phyloP scores from a whole-genome alignment of 257 asterid genomes.

The Dorcoceras hygrometricum region DNA sequence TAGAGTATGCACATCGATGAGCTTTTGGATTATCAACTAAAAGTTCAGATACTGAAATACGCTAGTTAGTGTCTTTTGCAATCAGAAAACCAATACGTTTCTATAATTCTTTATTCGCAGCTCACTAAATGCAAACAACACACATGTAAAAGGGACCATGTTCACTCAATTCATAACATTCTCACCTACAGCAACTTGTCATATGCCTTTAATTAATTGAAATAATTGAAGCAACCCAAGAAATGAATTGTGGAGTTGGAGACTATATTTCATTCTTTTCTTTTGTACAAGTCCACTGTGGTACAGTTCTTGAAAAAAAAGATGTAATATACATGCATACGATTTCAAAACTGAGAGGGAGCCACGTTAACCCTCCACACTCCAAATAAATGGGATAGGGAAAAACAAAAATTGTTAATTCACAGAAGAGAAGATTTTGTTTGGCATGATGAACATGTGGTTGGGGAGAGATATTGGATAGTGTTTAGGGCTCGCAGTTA shows the following conservation, averaged over 20 bases:
- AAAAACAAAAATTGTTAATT: neutral
- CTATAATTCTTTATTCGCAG: conserved; percentile 27
- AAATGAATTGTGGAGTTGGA: neutral
- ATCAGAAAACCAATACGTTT: neutral
- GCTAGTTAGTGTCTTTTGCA: conserved; percentile 12
- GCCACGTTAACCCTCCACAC: neutral
- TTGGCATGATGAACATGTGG: conserved; percentile 7
- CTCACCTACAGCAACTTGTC: conserved; percentile 24
- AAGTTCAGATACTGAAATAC: conserved; percentile 6
- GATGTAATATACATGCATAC: neutral
- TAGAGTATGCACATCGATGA: too few relatives aligned
- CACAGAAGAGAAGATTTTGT: neutral
- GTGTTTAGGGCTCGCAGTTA: conserved; percentile 49
- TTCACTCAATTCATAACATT: conserved; percentile 18
- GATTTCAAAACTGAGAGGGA: neutral
- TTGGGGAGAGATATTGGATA: neutral
- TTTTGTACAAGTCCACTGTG: neutral
- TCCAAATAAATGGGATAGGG: neutral
- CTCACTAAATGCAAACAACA: conserved; percentile 28
- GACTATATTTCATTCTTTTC: neutral
- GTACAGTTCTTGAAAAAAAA: neutral
- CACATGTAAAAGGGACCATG: conserved; percentile 28
- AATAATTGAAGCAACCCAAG: neutral
- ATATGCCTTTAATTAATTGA: conserved; percentile 23
- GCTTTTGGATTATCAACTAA: conserved; percentile 27